Evolutionary conservation across 495 filamentous ascomycete species (phyloP), one percentile per base, ranked within the genome.

Genomic region (Neurospora discreta): DNA sequence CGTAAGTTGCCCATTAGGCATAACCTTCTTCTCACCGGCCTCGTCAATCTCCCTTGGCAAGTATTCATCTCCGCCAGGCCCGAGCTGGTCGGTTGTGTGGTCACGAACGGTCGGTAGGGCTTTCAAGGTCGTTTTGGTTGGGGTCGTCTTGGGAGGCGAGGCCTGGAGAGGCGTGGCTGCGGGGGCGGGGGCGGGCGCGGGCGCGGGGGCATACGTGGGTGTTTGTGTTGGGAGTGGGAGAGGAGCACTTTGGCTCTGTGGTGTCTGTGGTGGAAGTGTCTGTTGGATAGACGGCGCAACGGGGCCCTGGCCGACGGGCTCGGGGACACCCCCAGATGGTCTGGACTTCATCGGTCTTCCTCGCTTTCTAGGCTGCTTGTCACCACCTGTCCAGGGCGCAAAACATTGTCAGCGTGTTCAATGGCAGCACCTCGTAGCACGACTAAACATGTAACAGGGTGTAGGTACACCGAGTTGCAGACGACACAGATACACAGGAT

Each of bases 11-110:
- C 96, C 96, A 74, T 91, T 93, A 10, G 87, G 78, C 76, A 92
- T 87, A 36, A 97, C 95, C 86, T 99, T 99, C 78, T 91, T 92
- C 82, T 99, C 95, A 36, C 95, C 95, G 4, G 90, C 91, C 42
- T 92, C 93, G 79, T 99, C 96, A 70, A 89, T 92, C 82, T 99
- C 95, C 73, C 96, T 90, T 39, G 94, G 93, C 33, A 98, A 87
- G 78, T 98, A 99, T 83, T 99, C 95, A 78, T 98, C 96, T n/a
- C 91, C 91, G 78, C 93, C 93, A 11, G 91, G 86, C 39, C 90
- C 93, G 68, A 99, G 89, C 78, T 98, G 94, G 81, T 99, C 95
- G 5, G 96, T 98, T 11, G 95, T 99, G 78, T 99, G 95, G 78
- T 99, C 95, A 73, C 95, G 85, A 15, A 98, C 96, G 16, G 95